Conservation (phyloP, 257 asterid genomes). For the Dorcoceras hygrometricum region DNA sequence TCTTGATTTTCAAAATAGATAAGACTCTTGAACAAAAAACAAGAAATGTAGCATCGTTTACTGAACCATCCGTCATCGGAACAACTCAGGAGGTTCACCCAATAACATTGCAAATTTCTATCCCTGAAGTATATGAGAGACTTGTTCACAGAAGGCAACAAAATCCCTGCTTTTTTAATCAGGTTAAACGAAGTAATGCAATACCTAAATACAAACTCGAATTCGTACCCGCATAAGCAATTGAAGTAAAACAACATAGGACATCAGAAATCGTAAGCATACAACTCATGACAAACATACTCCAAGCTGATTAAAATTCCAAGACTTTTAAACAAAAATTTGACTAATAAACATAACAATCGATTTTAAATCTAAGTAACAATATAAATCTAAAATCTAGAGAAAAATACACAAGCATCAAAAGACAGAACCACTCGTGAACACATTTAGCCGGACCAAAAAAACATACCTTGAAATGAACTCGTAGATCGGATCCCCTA, state of each 20-base stretch:
- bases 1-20: too few relatives aligned
- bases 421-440: not conserved
- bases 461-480: slow-evolving; percentile 66
- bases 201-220: not conserved
- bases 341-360: not conserved
- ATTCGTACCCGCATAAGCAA: too few relatives aligned
- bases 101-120: slow-evolving; percentile 48
- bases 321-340: not conserved
- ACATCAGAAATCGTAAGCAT: not conserved
- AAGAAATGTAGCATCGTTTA: slow-evolving; percentile 42
- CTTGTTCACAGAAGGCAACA: slow-evolving; percentile 48
- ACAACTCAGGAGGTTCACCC: slow-evolving; percentile 58
- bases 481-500: slow-evolving; percentile 69
- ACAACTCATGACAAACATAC: not conserved
- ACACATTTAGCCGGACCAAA: too few relatives aligned
- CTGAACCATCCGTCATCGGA: slow-evolving; percentile 49
- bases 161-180: slow-evolving; percentile 60
- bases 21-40: not conserved
- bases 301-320: not conserved
- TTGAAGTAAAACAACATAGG: not conserved
- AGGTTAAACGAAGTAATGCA: slow-evolving; percentile 21
- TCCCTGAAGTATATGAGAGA: slow-evolving; percentile 67
- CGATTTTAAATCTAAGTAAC: not conserved
- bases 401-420: not conserved
- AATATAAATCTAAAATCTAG: too few relatives aligned